Percentiles rank a stretch among this genome's conserved stretches.
Conservation (phyloP, 1,139 yeast species). For the Candida sp. region DNA sequence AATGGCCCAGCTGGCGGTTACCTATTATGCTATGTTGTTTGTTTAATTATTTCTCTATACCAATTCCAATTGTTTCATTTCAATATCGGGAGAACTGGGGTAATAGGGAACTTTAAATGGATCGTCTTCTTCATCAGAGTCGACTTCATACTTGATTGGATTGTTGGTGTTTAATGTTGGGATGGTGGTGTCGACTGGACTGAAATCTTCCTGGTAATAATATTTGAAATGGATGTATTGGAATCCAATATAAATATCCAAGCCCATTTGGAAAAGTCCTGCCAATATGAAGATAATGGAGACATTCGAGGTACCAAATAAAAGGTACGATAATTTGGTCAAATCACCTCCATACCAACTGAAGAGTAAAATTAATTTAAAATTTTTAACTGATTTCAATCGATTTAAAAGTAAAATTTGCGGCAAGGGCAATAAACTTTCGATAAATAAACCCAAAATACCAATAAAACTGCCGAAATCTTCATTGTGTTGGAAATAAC, state of each 20-base stretch:
- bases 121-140: conserved; percentile 3
- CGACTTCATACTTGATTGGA: background rate
- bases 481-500: conserved; percentile 34
- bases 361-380: conserved; percentile 67
- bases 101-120: background rate
- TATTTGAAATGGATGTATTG: conserved; percentile 61
- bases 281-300: conserved; percentile 71
- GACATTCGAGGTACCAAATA: conserved; percentile 69
- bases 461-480: conserved; percentile 63
- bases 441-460: conserved; percentile 68
- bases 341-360: conserved; percentile 92
- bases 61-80: conserved; percentile 1
- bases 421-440: conserved; percentile 83
- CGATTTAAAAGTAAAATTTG: conserved; percentile 75
- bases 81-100: background rate
- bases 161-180: background rate
- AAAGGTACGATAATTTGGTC: conserved; percentile 67
- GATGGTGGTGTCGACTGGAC: background rate
- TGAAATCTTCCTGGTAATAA: background rate
- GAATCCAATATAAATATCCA: conserved; percentile 73
- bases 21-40: too few relatives aligned
- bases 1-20: too few relatives aligned
- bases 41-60: background rate
- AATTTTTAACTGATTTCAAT: conserved; percentile 70
- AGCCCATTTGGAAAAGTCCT: conserved; percentile 75